Percentiles rank a stretch among this genome's conserved stretches.
Conservation (phyloP, 441 rosid species). For the Breynia disticha region DNA sequence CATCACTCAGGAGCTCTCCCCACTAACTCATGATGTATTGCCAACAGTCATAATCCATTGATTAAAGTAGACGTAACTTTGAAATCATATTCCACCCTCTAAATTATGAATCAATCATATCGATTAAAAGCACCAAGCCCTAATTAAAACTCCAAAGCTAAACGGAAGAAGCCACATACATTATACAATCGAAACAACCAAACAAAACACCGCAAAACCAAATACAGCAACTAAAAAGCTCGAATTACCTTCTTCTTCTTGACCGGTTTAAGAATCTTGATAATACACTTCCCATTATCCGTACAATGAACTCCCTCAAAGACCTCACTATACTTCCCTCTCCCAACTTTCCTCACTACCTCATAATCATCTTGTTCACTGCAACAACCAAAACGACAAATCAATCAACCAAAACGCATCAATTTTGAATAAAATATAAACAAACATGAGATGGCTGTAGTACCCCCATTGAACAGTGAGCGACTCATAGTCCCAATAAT, state of each 20-base stretch:
- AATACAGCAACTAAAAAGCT: background rate
- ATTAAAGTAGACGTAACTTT: too few relatives aligned
- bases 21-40: too few relatives aligned
- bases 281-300: slow-evolving; percentile 69
- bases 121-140: too few relatives aligned
- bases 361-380: slow-evolving; percentile 96
- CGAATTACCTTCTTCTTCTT: slow-evolving; percentile 95
- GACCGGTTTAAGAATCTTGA: slow-evolving; percentile 95
- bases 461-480: slow-evolving; percentile 98
- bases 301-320: slow-evolving; percentile 85
- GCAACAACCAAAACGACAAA: slow-evolving; percentile 1
- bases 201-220: too few relatives aligned
- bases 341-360: slow-evolving; percentile 95
- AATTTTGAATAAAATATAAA: background rate
- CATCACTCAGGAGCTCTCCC: too few relatives aligned
- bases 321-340: slow-evolving; percentile 96
- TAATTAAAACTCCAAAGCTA: too few relatives aligned
- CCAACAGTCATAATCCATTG: too few relatives aligned
- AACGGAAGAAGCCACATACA: too few relatives aligned
- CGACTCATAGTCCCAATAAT: slow-evolving; percentile 94
- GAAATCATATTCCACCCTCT: too few relatives aligned
- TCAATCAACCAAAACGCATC: too few relatives aligned
- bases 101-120: too few relatives aligned
- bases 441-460: background rate
- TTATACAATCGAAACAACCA: too few relatives aligned